These are phyloP conservation scores for Verticillium klebahnii DNA, from an alignment of 2,329 filamentous ascomycete species.

Conservation along the genomic window DNA sequence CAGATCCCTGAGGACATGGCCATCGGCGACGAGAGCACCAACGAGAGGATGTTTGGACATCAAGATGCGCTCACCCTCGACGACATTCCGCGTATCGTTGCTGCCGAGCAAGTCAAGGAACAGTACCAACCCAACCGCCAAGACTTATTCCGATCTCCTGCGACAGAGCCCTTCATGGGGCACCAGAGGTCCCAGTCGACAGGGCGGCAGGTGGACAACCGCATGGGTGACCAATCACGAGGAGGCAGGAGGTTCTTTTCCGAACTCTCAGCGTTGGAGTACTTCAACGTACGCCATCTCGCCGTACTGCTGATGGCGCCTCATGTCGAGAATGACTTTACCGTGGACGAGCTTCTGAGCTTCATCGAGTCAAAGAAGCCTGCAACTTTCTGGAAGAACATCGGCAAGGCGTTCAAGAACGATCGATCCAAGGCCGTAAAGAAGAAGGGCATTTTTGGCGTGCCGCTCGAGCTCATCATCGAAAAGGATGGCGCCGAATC, in stretches of 20 bases:
- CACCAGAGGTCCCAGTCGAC: conserved; percentile 54
- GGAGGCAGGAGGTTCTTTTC: conserved; percentile 83
- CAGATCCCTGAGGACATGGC: conserved; percentile 80
- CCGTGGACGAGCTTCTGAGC: conserved; percentile 85
- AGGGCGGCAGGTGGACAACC: conserved; percentile 45
- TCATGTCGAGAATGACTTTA: conserved; percentile 82
- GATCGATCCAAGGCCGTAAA: conserved; percentile 73
- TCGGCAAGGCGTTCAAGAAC: conserved; percentile 92
- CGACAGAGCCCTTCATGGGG: conserved; percentile 49
- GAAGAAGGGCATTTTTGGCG: conserved; percentile 92
- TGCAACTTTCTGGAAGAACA: conserved; percentile 95
- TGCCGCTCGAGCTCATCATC: conserved; percentile 81
- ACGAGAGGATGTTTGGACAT: conserved; percentile 81
- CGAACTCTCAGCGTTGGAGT: conserved; percentile 89
- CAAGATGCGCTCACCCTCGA: conserved; percentile 91
- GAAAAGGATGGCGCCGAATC: conserved; percentile 94
- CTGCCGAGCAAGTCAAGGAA: conserved; percentile 90
- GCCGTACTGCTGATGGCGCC: conserved; percentile 95
- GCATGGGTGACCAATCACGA: conserved; percentile 36
- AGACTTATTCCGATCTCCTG: conserved; percentile 55
- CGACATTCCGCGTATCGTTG: conserved; percentile 93
- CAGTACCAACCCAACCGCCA: conserved; percentile 75
- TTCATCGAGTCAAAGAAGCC: conserved; percentile 88
- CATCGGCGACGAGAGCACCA: conserved; percentile 61
- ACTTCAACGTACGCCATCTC: conserved; percentile 94